These are phyloP conservation scores for Ceratobasidium sp. DNA, from an alignment of 1,284 basidiomycete species.

Conservation along the genomic window DNA sequence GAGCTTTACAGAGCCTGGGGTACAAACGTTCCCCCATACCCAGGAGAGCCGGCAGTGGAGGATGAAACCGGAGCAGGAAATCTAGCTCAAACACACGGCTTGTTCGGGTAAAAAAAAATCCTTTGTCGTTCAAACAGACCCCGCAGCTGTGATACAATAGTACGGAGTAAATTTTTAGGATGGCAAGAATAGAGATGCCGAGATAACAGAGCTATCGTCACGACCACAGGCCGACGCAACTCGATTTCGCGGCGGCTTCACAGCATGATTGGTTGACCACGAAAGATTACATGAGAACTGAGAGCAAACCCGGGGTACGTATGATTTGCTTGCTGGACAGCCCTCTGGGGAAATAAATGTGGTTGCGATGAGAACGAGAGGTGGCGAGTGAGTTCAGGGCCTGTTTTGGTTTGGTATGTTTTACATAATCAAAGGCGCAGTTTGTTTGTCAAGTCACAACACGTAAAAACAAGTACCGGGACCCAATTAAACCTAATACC, in stretches of 20 bases:
- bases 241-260: neutral
- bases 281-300: neutral
- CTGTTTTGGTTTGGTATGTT: too few relatives aligned
- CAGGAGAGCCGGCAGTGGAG: neutral
- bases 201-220: neutral
- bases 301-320: neutral
- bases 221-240: neutral
- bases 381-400: too few relatives aligned
- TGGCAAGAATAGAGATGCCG: neutral
- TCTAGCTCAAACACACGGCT: constrained; percentile 8
- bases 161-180: neutral
- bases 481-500: too few relatives aligned
- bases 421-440: too few relatives aligned
- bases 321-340: too few relatives aligned
- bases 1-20: too few relatives aligned
- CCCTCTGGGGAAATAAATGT: too few relatives aligned
- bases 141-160: neutral
- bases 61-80: too few relatives aligned
- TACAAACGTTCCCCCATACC: too few relatives aligned
- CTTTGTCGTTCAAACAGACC: constrained; percentile 6
- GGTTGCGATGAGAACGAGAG: too few relatives aligned
- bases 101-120: neutral
- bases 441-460: too few relatives aligned
- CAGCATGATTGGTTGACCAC: neutral
- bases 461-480: too few relatives aligned